Base-by-base conservation (phyloP, 208 protist species). In the Zelonia costaricensis region DNA sequence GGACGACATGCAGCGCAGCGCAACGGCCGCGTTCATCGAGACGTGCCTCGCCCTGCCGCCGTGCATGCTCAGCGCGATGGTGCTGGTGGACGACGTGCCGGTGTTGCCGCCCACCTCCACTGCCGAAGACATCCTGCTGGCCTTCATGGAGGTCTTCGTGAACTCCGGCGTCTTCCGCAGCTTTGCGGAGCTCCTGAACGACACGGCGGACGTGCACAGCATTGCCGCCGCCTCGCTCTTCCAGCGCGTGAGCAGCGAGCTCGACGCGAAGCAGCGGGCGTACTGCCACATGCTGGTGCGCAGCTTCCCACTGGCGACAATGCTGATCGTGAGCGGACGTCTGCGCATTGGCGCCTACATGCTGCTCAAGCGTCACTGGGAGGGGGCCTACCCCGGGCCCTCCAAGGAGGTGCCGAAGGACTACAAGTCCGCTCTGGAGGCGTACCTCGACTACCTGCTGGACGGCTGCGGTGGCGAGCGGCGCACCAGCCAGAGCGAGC, bases 21-120 rank as follows among this genome's bases (percentile, higher is more conserved):
- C 78, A 12, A 86, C 77, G 13, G 80, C 76, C 2, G 55, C 81
- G 12, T 87, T 88, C 62, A 61, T 88, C 16, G 82, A 88, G 44
- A 69, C 78, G 5, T 84, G 82, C 46, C 44, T 80, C 36, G 61
- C 77, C 20, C 64, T 92, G 20, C 86, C 82, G 27, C 51, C 82
- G 16, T 69, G 64, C 54, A 84, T 92, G 48, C 76, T 84, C 28
- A 80, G 65, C 27, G 77, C 70, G 30, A 83, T 77, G 76, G 60
- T 88, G 20, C 57, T 66, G 16, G 62, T 88, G 30, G 64, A 92
- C 40, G 76, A 74, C 25, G 48, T 38, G 56, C 58, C 46, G n/a
- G 36, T 92, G 55, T 48, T 92, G 40, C 65, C 68, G 22, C 71
- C 70, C 18, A 44, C 54, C 30, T 66, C 52, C 35, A 49, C 56